A percentile compares a stretch with the other conserved stretches of the same genome.
Evolutionary conservation across 2,329 filamentous ascomycete genomes (phyloP).

Genomic region (Mycosphaerella arachidis): DNA sequence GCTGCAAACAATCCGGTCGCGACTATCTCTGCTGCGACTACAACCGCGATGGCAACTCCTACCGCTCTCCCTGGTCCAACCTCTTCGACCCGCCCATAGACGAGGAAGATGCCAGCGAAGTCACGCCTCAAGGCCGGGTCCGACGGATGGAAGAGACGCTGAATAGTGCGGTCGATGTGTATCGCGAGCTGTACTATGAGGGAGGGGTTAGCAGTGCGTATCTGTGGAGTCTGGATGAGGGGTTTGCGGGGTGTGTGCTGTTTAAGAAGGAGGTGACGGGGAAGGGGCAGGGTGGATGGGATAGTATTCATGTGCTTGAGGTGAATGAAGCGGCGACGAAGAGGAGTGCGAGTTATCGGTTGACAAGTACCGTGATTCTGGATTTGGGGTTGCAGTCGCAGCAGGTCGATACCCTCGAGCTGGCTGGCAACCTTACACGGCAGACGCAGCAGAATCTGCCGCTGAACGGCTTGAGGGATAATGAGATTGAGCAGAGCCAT

Average conservation of each 20-base stretch:
- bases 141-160: constrained; percentile 89
- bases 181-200: constrained; percentile 94
- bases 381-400: constrained; percentile 68
- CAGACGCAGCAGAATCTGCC: constrained; percentile 90
- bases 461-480: constrained; percentile 46
- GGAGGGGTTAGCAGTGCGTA: constrained; percentile 95
- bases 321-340: constrained; percentile 73
- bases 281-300: constrained; percentile 61
- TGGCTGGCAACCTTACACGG: constrained; percentile 95
- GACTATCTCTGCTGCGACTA: constrained; percentile 99
- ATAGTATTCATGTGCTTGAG: constrained; percentile 98
- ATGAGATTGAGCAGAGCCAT: constrained; percentile 81
- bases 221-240: constrained; percentile 97
- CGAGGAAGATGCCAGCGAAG: constrained; percentile 67
- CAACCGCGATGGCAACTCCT: constrained; percentile 97
- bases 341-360: constrained; percentile 90
- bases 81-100: constrained; percentile 91
- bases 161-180: constrained; percentile 95
- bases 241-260: constrained; percentile 91
- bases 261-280: constrained; percentile 78
- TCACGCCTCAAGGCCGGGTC: constrained; percentile 83
- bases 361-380: constrained; percentile 94
- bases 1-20: constrained; percentile 81
- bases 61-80: constrained; percentile 98
- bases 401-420: constrained; percentile 76